Evolutionary conservation across 139 green algal genomes (phyloP), one percentile per base, ranked within the genome.

Genomic region (Asterochloris erici): DNA sequence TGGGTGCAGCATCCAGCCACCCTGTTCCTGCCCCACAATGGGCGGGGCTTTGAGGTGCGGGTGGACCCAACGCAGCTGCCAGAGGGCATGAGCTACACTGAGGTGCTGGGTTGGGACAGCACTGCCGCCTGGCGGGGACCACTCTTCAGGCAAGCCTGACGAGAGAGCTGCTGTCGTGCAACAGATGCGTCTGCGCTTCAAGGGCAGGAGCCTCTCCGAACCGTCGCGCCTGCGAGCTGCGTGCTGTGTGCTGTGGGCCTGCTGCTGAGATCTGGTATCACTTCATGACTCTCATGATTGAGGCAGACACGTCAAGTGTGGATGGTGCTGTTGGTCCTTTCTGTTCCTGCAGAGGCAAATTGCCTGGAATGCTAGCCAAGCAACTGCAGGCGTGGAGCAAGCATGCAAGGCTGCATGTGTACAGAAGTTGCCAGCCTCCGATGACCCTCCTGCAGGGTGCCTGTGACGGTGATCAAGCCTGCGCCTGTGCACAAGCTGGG

Each of bases 31-130:
- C 90, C 91, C 73, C 86, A 94, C 88, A 91, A 90, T 66, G 91
- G 90, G 23, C 89, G 93, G 38, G 84, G 29, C 77, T 98, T 98
- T 82, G 92, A 96, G 74, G 68, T 89, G 60, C 73, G 81, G 70
- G 89, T 98, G 26, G 91, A 98, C 81, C 81, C 89, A 23, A 87
- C 83, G 12, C 6, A 0, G 0, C 87, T 98, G 23, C 79, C 85
- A 1, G 78, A 91, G 0, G 95, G 93, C 0, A 84, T 98, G 79
- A 94, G 98, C 86, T 96, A 94, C 81, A 91, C 88, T 10, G 93
- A 98, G 82, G 84, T 98, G 15, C 69, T 77, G 19, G 91, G 77
- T 9, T 85, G 86, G 28, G 91, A 97, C 73, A 78, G 84, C 27
- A 82, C 77, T 0, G 86, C 88, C 24, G 78, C 83, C 14, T 95